Base-by-base conservation (phyloP, 2,329 filamentous ascomycete genomes). In the Gremmenia infestans region DNA sequence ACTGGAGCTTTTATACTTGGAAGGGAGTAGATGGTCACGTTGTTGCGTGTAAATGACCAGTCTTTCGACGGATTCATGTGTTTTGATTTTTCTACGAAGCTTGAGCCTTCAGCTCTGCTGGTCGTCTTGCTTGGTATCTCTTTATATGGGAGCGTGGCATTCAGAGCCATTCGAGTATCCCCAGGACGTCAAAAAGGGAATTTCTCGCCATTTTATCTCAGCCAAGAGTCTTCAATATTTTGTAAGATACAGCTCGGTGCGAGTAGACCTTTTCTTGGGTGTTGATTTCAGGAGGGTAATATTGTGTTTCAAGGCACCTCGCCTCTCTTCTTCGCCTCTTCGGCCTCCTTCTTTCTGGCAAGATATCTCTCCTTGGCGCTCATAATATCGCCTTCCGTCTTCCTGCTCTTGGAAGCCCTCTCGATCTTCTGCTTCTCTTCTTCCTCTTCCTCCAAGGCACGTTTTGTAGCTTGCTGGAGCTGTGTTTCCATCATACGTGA, bases 361-460 rank as follows among this genome's bases (percentile, higher is more conserved):
- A 94, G 75, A 71, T 92, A 94, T 63, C 89, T 78, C 72, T 92
- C 89, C 71, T 84, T 89, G 1, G 89, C 89, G 66, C 87, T 87
- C 66, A 81, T 86, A 59, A 93, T 87, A 50, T 93, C 89, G 17
- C 77, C 75, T 49, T 85, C 83, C 1, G 89, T 93, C 80, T 94
- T 94, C 65, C 83, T 80, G 63, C 85, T 88, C 80, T 93, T 94
- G 37, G 82, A 76, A 15, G 81, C 81, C 55, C 83, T 78, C 71
- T 89, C 85, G 19, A 86, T 67, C 68, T 78, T 77, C 59, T 81
- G 78, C 61, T 75, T 74, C 63, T 83, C 80, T 65, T 88, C 83
- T 55, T 86, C 82, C 48, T 87, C 87, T 58, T 86, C 81, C 59
- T 91, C 86, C 11, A 87, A 75, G 42, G 84, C 81, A 52, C 89